These are phyloP conservation scores for Apiospora phragmitis DNA, from an alignment of 2,329 filamentous ascomycete species.

Conservation along the genomic window DNA sequence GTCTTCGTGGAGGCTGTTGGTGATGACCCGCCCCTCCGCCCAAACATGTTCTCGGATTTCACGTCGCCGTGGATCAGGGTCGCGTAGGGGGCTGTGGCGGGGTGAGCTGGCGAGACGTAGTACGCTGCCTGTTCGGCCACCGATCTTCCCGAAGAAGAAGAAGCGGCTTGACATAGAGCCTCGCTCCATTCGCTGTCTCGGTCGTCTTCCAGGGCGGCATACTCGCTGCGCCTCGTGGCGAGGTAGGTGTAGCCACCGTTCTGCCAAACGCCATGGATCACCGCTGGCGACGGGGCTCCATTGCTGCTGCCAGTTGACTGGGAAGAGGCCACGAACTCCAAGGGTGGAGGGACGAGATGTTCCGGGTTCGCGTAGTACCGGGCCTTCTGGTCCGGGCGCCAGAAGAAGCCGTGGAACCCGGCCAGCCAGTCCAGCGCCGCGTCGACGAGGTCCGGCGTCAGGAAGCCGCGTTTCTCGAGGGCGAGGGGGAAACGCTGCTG, in stretches of 20 bases:
- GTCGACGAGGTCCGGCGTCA: constrained; percentile 48
- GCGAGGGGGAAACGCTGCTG: constrained; percentile 59
- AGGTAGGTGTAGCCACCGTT: constrained; percentile 72
- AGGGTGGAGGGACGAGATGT: constrained; percentile 22
- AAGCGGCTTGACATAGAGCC: constrained; percentile 37
- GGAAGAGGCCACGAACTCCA: neutral
- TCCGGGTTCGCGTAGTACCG: constrained; percentile 22
- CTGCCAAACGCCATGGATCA: constrained; percentile 50
- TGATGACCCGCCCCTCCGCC: constrained; percentile 19
- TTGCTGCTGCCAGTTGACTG: neutral
- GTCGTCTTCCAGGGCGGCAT: constrained; percentile 46
- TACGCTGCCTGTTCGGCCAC: constrained; percentile 54
- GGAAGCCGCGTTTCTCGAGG: constrained; percentile 51
- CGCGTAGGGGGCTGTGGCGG: constrained; percentile 42
- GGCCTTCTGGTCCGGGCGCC: constrained; percentile 23
- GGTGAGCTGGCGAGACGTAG: constrained; percentile 43
- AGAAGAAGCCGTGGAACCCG: constrained; percentile 59
- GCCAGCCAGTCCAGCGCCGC: constrained; percentile 64
- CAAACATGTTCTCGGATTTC: constrained; percentile 69
- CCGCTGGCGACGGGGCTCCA: constrained; percentile 15
- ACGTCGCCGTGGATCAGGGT: constrained; percentile 69
- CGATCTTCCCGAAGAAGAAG: constrained; percentile 27
- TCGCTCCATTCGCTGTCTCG: constrained; percentile 55
- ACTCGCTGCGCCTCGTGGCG: constrained; percentile 61
- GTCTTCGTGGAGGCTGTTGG: constrained; percentile 30